phyloP scores from a whole-genome alignment of 2,329 filamentous ascomycete genomes.

The Phyllosticta ampelicida region DNA sequence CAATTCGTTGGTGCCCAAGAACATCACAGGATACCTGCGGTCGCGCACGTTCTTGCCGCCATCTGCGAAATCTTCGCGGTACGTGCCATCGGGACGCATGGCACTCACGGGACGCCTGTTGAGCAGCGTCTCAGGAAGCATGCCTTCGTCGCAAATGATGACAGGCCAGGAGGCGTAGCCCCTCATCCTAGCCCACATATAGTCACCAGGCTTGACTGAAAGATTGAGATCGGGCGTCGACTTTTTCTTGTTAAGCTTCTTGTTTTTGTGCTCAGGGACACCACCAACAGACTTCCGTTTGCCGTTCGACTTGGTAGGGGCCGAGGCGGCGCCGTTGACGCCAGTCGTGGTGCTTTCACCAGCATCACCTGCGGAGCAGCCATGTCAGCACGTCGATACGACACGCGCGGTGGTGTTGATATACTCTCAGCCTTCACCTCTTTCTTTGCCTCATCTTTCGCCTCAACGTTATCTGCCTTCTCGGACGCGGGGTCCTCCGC shows the following conservation, averaged over 20 bases:
- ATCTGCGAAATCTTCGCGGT: conserved; percentile 76
- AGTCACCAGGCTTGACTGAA: conserved; percentile 80
- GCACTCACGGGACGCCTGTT: conserved; percentile 76
- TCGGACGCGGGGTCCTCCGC: conserved; percentile 1
- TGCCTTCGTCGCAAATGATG: conserved; percentile 86
- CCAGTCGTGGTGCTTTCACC: conserved; percentile 31
- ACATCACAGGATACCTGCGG: conserved; percentile 90
- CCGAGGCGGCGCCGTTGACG: conserved; percentile 41
- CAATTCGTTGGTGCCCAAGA: conserved; percentile 93
- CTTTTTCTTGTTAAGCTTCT: conserved; percentile 79
- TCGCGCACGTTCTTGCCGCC: conserved; percentile 78
- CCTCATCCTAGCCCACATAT: conserved; percentile 88
- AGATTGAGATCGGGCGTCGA: conserved; percentile 57
- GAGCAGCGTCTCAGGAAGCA: conserved; percentile 72
- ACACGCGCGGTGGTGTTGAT: background rate
- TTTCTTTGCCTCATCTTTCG: conserved; percentile 12
- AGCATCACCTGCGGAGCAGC: conserved; percentile 19
- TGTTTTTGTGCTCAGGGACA: conserved; percentile 56
- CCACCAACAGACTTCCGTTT: conserved; percentile 64
- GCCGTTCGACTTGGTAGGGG: conserved; percentile 31
- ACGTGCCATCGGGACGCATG: conserved; percentile 69
- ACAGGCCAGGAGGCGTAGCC: conserved; percentile 92
- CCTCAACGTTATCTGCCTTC: conserved; percentile 1
- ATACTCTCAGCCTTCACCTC: conserved; percentile 18
- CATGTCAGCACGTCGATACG: background rate